These are phyloP conservation scores for Salicornia ramosissima DNA, from an alignment of 148 eudicot genomes.

Conservation along the genomic window DNA sequence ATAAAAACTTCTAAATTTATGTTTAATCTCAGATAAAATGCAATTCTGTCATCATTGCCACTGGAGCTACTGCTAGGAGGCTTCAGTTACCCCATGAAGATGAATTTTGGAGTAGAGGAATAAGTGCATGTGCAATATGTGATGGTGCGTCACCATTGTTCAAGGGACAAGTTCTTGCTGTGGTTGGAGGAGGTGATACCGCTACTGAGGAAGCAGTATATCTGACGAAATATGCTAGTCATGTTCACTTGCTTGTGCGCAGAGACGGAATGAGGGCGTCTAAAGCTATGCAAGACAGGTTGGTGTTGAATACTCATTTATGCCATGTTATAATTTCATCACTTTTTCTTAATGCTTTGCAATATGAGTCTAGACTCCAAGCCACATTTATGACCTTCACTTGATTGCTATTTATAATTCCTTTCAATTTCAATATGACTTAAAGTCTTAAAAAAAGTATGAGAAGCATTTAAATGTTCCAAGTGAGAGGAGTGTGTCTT, in stretches of 20 bases:
- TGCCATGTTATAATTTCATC: not conserved
- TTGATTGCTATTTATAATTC: not conserved
- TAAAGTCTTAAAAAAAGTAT: not conserved
- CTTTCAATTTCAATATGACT: not conserved
- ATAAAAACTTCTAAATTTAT: not conserved
- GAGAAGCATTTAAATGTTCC: not conserved
- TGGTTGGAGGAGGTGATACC: constrained; percentile 99
- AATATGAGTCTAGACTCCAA: not conserved
- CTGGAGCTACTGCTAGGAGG: constrained; percentile 93
- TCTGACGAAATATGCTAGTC: constrained; percentile 94
- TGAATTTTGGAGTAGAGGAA: constrained; percentile 98
- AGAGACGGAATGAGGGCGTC: constrained; percentile 82
- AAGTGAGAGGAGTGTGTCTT: not conserved
- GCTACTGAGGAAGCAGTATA: constrained; percentile 98
- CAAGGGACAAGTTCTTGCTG: constrained; percentile 99
- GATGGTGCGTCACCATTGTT: constrained; percentile 98
- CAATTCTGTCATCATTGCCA: constrained; percentile 76
- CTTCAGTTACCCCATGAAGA: constrained; percentile 86
- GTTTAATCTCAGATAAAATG: constrained; percentile 67
- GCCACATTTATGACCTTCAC: not conserved
- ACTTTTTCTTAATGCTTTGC: not conserved
- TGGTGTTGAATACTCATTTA: constrained; percentile 13
- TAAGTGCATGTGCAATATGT: constrained; percentile 99
- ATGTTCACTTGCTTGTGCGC: constrained; percentile 95
- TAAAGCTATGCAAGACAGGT: constrained; percentile 99